Evolutionary conservation across 148 eudicot species (phyloP).

Genomic region (Camellia lanceoleosa): DNA sequence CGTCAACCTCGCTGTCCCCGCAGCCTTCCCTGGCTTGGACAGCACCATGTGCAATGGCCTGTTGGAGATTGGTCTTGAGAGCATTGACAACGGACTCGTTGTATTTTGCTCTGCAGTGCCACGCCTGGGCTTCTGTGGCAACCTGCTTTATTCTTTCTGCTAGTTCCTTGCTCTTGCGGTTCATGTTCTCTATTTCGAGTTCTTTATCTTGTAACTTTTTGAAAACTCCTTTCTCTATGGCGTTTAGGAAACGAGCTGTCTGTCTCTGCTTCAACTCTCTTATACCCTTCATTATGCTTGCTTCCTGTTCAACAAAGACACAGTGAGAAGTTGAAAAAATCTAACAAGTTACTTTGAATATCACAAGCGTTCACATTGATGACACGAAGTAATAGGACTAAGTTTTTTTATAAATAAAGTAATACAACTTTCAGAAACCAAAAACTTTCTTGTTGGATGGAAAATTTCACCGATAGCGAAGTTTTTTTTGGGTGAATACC

Average conservation of each 20-base stretch:
- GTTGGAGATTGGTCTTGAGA: conserved; percentile 37
- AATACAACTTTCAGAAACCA: background rate
- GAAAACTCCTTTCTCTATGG: conserved; percentile 33
- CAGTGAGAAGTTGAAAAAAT: background rate
- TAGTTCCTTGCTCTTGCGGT: conserved; percentile 42
- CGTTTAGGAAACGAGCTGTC: conserved; percentile 27
- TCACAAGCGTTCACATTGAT: background rate
- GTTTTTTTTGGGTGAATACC: too few species aligned
- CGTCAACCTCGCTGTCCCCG: conserved; percentile 39
- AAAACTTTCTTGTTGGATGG: background rate
- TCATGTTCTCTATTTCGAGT: conserved; percentile 37
- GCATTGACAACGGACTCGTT: conserved; percentile 37
- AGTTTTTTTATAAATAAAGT: background rate
- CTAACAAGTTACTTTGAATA: background rate
- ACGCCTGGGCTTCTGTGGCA: conserved; percentile 29
- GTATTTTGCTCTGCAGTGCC: conserved; percentile 41
- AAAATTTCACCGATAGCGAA: background rate
- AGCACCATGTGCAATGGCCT: conserved; percentile 29
- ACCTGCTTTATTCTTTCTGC: conserved; percentile 35
- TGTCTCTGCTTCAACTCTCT: conserved; percentile 38
- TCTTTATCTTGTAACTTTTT: conserved; percentile 40
- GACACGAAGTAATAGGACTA: background rate
- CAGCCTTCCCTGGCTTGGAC: conserved; percentile 34
- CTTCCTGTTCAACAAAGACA: conserved; percentile 30
- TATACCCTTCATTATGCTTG: conserved; percentile 36